Base-by-base conservation (phyloP, 148 eudicot genomes). In the Vaccinium vitisidaea region DNA sequence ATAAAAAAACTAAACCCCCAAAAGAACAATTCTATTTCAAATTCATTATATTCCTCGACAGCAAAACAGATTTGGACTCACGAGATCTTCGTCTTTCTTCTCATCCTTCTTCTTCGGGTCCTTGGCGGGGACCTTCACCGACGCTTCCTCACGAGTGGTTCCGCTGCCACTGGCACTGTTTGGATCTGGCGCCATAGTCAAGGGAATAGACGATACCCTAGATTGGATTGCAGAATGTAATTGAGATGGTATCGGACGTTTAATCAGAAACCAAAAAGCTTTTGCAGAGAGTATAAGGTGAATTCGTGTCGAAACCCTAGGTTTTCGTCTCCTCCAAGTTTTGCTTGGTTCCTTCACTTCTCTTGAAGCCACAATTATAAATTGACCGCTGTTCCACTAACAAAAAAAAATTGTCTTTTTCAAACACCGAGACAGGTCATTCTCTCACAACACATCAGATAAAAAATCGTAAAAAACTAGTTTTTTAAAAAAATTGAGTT, bases 111-210 rank as follows among this genome's bases (percentile, higher is more conserved):
- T 83, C 8, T 27, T 70, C 76, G 49, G 65, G 54, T 90, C 91
- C 77, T 90, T 89, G 14, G 89, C 49, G 4, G 91, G 92, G 21
- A 75, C 88, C 86, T 91, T 91, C 46, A 43, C 46, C 39, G 87
- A 18, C 52, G 91, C 82, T 25, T 86, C 89, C 7, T 87, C 90
- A 48, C 48, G 76, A 58, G 86, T 59, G 83, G 87, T 58, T 59
- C 86, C 87, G 83, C 80, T 84, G 80, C 76, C 86, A 84, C 83
- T 85, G 21, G 86, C 85, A 50, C 56, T 39, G 69, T 79, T 69
- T n/a, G 86, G 86, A 84, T 84, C 82, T 36, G 56, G 82, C n/a
- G 86, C 78, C 86, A 84, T 84, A 63, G 8, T 63, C 11, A 2
- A 1, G 50, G 63, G 30, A n/a, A 15, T 9, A n/a, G 30, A 78